phyloP scores from a whole-genome alignment of 495 filamentous ascomycete species.

The Penicillium mononematosum region DNA sequence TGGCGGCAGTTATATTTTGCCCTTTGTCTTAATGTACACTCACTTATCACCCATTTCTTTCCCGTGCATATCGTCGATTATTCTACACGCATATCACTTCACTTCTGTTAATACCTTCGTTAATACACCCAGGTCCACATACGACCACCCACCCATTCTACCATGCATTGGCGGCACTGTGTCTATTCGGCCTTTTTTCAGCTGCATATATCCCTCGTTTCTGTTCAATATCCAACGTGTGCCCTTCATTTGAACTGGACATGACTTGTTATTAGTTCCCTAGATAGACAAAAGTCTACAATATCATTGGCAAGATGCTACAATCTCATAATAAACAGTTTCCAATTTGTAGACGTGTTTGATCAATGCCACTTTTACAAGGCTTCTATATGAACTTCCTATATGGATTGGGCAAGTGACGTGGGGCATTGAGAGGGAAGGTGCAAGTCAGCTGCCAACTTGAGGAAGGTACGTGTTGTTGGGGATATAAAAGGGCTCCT shows the following conservation, averaged over 20 bases:
- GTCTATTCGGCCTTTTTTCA: constrained; percentile 4
- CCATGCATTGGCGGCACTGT: constrained; percentile 1
- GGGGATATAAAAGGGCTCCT: neutral
- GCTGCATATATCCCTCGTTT: constrained; percentile 17
- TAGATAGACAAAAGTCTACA: neutral
- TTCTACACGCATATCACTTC: constrained; percentile 7
- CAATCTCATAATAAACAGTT: neutral
- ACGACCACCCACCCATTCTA: constrained; percentile 3
- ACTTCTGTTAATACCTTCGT: constrained; percentile 15
- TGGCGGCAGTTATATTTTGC: constrained; percentile 4
- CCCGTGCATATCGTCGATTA: constrained; percentile 3
- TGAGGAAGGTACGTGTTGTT: neutral
- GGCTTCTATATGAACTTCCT: no score
- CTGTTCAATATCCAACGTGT: neutral
- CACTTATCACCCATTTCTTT: neutral
- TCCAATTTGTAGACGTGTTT: neutral
- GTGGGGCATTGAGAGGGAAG: neutral
- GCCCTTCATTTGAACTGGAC: neutral
- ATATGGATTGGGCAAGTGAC: no score
- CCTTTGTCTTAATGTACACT: constrained; percentile 5
- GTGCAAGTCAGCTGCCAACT: neutral
- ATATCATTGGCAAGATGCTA: constrained; percentile 1
- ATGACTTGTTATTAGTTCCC: neutral
- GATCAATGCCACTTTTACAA: neutral
- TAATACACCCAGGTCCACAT: constrained; percentile 10